Evolutionary conservation across 805 yeast genomes (phyloP), one percentile per base, ranked within the genome.

Genomic region (Scheffersomyces coipomensis): DNA sequence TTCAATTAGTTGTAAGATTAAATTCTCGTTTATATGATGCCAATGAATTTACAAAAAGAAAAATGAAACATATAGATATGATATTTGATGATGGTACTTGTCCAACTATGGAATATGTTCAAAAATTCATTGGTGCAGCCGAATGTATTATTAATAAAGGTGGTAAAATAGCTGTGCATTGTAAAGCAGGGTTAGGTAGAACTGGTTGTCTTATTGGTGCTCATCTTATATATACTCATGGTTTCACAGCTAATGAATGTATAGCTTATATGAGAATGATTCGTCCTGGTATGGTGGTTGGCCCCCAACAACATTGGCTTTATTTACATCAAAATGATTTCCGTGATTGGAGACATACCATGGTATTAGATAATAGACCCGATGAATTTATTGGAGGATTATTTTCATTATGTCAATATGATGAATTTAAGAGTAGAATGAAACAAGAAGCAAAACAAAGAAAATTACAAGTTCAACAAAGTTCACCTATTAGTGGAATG

Each of bases 281-380:
- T 46, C 79, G 99, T 50, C 99, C 99, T 0, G 99, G 99, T 30
- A 93, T 93, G 99, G 97, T 93, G n/a, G 99, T 93, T 22, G 99
- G 99, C 0, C 99, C 99, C 2, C 99, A 93, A 63, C 99, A 93
- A 60, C 99, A 93, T 67, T 93, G 99, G 99, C 73, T 93, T 43
- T 93, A 93, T 57, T 75, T 93, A 47, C 97, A 93, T 60, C 99
- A 93, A 63, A 83, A 88, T 61, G 97, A 90, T 51, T 93, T 93
- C 62, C 76, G 97, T 54, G 97, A 89, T 54, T 93, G 99, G 98
- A 78, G 88, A 60, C 87, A 83, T 52, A 88, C 97, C 9, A 89
- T 86, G 95, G 81, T 81, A 15, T 57, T 89, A 24, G 88, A 88
- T 44, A 75, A 76, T 42, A 60, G 76, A 22, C 82, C 95, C 2